Conservation (phyloP, 1,284 basidiomycete species). For the Fomitopsis betulina region DNA sequence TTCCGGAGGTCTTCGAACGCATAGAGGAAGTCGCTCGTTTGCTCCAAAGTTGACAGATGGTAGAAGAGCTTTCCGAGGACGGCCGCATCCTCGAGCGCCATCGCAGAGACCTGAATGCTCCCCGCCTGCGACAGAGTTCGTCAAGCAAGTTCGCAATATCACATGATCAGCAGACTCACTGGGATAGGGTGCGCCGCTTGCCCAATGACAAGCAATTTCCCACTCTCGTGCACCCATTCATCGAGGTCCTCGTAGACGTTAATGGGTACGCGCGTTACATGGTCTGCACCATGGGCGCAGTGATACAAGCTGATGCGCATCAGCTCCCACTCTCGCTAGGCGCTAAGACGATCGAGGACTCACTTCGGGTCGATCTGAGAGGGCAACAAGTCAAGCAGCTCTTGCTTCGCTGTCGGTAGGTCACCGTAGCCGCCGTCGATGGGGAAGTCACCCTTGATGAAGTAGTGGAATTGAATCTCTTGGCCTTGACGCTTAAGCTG, state of each 20-base stretch:
- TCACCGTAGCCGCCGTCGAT: slow-evolving; percentile 13
- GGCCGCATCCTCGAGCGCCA: slow-evolving; percentile 47
- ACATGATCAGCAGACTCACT: slow-evolving; percentile 35
- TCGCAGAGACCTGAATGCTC: slow-evolving; percentile 37
- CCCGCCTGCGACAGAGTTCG: slow-evolving; percentile 18
- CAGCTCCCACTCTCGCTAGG: too few species aligned
- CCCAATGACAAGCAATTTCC: slow-evolving; percentile 22
- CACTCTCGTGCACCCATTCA: slow-evolving; percentile 25
- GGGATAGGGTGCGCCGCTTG: slow-evolving; percentile 49
- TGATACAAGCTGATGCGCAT: slow-evolving; percentile 11
- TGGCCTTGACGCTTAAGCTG: slow-evolving; percentile 7
- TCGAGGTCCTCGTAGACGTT: slow-evolving; percentile 20
- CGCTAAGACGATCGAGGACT: not conserved
- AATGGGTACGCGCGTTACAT: slow-evolving; percentile 11
- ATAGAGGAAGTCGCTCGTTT: slow-evolving; percentile 46
- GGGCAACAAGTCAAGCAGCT: not conserved
- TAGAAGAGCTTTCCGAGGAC: slow-evolving; percentile 56
- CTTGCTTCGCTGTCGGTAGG: slow-evolving; percentile 1
- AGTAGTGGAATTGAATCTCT: slow-evolving; percentile 16
- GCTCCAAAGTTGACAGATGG: slow-evolving; percentile 43
- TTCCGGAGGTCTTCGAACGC: slow-evolving; percentile 48
- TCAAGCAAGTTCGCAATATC: not conserved
- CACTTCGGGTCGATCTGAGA: slow-evolving; percentile 35
- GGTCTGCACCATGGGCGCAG: slow-evolving; percentile 34
- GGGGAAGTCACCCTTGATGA: slow-evolving; percentile 10